These are phyloP conservation scores for Leptodontidium sp. DNA, from an alignment of 2,329 filamentous ascomycete genomes.

Conservation along the genomic window DNA sequence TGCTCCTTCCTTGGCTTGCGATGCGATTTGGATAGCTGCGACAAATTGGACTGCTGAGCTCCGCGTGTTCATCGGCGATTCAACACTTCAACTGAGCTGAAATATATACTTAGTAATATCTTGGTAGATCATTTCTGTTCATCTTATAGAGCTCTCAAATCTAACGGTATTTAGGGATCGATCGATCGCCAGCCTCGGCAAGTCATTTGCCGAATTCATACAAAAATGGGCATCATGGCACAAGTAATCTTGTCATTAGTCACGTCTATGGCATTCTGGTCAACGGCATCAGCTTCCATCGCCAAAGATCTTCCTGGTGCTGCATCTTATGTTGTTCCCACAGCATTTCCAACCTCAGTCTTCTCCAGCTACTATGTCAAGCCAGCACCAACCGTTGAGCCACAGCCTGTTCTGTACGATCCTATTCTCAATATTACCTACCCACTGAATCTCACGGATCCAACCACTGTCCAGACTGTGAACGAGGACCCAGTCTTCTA, in stretches of 20 bases:
- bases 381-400: slow-evolving; percentile 55
- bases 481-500: slow-evolving; percentile 60
- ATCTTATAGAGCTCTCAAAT: background rate
- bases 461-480: slow-evolving; percentile 57
- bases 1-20: slow-evolving; percentile 2
- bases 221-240: background rate
- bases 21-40: too few species aligned
- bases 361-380: slow-evolving; percentile 59
- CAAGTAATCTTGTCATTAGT: background rate
- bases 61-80: background rate
- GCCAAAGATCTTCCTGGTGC: slow-evolving; percentile 45
- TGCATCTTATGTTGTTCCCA: slow-evolving; percentile 52
- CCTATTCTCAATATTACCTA: slow-evolving; percentile 62
- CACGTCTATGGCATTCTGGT: background rate
- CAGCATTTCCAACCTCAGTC: slow-evolving; percentile 58
- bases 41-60: background rate
- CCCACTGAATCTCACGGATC: slow-evolving; percentile 62
- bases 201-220: background rate
- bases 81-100: background rate
- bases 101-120: background rate
- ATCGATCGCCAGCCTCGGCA: background rate
- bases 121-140: background rate
- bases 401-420: slow-evolving; percentile 62
- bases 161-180: background rate
- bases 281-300: background rate